phyloP scores from a whole-genome alignment of 1,284 basidiomycete genomes.

The Marasmius oreades region DNA sequence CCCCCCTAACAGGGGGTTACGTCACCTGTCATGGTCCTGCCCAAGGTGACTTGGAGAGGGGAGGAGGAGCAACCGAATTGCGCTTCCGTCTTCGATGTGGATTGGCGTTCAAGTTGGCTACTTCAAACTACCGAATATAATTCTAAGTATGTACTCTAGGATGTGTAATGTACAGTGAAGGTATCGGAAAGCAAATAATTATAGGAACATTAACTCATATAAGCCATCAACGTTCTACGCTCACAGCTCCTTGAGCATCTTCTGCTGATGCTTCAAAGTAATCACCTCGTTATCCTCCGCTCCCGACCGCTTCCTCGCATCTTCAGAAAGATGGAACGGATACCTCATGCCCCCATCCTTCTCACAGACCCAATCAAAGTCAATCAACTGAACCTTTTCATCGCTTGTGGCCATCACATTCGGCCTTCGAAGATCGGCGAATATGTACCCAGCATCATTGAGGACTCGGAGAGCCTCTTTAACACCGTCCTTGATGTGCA shows the following conservation, averaged over 20 bases:
- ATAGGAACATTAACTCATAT: too few species aligned
- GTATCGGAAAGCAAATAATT: too few species aligned
- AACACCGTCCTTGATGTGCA: neutral
- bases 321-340: constrained; percentile 8
- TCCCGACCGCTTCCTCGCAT: neutral
- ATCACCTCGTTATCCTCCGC: constrained; percentile 9
- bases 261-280: constrained; percentile 5
- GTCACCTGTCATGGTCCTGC: too few species aligned
- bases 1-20: too few species aligned
- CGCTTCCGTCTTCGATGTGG: too few species aligned
- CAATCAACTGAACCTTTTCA: constrained; percentile 9
- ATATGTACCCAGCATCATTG: neutral
- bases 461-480: neutral
- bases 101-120: too few species aligned
- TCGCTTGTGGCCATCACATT: constrained; percentile 8
- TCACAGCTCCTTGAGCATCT: constrained; percentile 4
- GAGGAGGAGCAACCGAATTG: too few species aligned
- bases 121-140: too few species aligned
- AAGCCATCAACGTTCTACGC: too few species aligned
- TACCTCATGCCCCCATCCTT: constrained; percentile 8
- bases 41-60: too few species aligned
- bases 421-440: constrained; percentile 8
- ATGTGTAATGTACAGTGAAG: too few species aligned
- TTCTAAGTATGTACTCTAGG: too few species aligned
- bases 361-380: constrained; percentile 14